Base-by-base conservation (phyloP, 1,284 basidiomycete species). In the Fomes fomentarius region DNA sequence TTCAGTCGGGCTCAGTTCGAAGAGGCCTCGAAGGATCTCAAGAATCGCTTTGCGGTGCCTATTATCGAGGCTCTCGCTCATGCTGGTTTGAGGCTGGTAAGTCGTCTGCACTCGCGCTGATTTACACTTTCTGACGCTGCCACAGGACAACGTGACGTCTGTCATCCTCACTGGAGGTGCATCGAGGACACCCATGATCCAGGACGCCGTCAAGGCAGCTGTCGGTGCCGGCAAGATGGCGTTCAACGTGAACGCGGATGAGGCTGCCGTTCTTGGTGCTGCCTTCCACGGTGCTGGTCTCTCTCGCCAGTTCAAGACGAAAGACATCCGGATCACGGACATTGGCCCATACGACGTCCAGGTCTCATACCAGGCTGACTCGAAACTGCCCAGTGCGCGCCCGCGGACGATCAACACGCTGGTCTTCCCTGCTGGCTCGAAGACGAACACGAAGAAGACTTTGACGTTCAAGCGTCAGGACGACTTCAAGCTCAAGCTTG, bases 221-320 rank as follows among this genome's bases (percentile, higher is more conserved):
- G 89, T 95, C 48, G 93, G 93, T 67, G 84, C 88, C 42, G 82
- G 85, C 52, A 91, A 91, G 69, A 90, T 97, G 60, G 93, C 94
- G 7, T 81, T 91, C 66, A 98, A 98, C 64, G 93, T 99, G 51
- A 99, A 99, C 69, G 91, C 96, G 0, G 97, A 99, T 70, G 96
- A 99, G 77, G 94, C 95, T 0, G 91, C 92, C 11, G 96, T 98
- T 14, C 84, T 99, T 48, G 95, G 93, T 75, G 96, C 96, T 4
- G 97, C 93, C 2, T 87, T 98, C 50, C 89, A 97, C 63, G 97
- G 95, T 21, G 97, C 97, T 3, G 83, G 84, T 28, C 82, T 96
- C 45, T 94, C 91, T 65, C 82, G 89, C 35, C 93, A 94, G 69
- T 98, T 98, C 83, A 93, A 93, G 76, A 98, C 96, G 58, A 99